Conservation (phyloP, 169 alveolate genomes). For the Plasmodium cynomolgi region DNA sequence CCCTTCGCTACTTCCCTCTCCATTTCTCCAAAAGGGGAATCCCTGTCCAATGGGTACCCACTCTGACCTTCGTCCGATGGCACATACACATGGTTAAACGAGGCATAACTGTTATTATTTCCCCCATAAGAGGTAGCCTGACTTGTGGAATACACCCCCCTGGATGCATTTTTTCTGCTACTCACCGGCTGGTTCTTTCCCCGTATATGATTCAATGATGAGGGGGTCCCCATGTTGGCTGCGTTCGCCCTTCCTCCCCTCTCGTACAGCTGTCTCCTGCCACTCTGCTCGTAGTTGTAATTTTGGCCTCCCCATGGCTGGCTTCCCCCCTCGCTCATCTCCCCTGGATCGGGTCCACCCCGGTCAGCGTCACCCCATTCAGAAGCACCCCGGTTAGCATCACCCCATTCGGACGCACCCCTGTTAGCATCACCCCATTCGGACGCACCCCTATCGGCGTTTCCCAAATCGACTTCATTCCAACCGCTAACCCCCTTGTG, state of each 20-base stretch:
- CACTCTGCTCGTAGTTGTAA: background rate
- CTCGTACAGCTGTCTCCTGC: background rate
- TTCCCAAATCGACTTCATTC: background rate
- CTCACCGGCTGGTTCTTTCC: background rate
- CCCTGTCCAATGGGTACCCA: background rate
- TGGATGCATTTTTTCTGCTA: background rate
- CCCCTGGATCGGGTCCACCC: background rate
- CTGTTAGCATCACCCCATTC: background rate
- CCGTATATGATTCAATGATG: background rate
- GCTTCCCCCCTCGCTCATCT: background rate
- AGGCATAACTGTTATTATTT: background rate
- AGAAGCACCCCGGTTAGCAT: background rate
- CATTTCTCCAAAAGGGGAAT: background rate
- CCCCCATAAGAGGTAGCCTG: background rate
- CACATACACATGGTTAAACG: background rate
- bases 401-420: background rate
- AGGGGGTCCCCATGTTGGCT: background rate
- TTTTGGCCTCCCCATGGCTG: background rate
- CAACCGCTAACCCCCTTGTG: background rate
- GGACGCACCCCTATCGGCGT: background rate
- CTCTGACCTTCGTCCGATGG: background rate
- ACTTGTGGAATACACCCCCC: background rate
- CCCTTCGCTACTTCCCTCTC: background rate
- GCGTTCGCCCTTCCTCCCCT: background rate
- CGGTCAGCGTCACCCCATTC: background rate